phyloP scores from a whole-genome alignment of 306 rosid genomes.

The Cotoneaster glaucophyllus region DNA sequence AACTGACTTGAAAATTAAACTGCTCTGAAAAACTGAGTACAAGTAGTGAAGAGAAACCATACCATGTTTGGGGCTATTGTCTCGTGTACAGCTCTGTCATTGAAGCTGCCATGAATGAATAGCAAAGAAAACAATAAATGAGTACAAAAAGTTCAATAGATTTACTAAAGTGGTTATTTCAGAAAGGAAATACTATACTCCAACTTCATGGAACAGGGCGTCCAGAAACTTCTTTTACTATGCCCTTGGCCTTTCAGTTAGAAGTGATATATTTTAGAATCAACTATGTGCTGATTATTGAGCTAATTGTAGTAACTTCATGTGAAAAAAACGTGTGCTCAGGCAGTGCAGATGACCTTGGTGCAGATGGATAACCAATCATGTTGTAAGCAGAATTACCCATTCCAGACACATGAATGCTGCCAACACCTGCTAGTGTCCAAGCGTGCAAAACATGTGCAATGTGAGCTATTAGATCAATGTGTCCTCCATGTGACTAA shows the following conservation, averaged over 20 bases:
- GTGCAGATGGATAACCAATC: conserved; percentile 98
- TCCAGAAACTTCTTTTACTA: conserved; percentile 17
- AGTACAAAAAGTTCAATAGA: conserved; percentile 4
- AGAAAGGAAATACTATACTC: conserved; percentile 6
- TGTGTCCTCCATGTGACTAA: conserved; percentile 73
- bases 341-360: conserved; percentile 99
- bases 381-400: conserved; percentile 94
- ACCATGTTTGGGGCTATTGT: conserved; percentile 45
- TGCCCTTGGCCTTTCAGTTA: conserved; percentile 24
- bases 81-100: conserved; percentile 35
- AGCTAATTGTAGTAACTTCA: conserved; percentile 44
- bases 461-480: conserved; percentile 77
- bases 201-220: conserved; percentile 23
- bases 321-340: conserved; percentile 58
- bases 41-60: conserved; percentile 16
- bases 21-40: not conserved
- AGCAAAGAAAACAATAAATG: conserved; percentile 8
- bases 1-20: not conserved
- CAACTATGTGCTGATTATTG: conserved; percentile 33
- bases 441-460: conserved; percentile 98
- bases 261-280: conserved; percentile 9
- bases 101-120: conserved; percentile 50
- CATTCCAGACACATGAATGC: conserved; percentile 98
- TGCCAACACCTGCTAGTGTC: conserved; percentile 99
- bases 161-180: conserved; percentile 12